Evolutionary conservation across 768 basidiomycete species (phyloP).

Genomic region (Termitomyces sp.): DNA sequence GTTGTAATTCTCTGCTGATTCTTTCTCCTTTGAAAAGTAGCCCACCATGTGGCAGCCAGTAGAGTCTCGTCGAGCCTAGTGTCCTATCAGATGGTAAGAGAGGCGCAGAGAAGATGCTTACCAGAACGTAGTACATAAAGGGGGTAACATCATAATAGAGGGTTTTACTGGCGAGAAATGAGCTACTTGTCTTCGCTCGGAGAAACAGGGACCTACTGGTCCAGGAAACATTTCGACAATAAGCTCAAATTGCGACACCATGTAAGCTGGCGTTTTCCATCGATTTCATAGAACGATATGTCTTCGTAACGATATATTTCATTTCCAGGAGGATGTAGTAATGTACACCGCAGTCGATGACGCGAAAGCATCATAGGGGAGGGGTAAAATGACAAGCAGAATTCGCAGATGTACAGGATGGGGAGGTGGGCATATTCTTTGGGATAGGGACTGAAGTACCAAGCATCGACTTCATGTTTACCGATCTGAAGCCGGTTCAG

Average conservation of each 20-base stretch:
- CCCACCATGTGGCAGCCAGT: constrained; percentile 92
- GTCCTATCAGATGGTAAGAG: constrained; percentile 6
- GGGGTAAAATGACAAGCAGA: constrained; percentile 91
- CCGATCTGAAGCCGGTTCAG: constrained; percentile 96
- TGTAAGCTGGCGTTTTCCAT: constrained; percentile 91
- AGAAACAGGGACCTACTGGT: constrained; percentile 64
- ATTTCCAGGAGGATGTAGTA: constrained; percentile 95
- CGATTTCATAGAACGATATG: constrained; percentile 97
- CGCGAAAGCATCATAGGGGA: constrained; percentile 87
- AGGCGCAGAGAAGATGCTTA: constrained; percentile 23
- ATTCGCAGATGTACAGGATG: constrained; percentile 96
- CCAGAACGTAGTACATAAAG: constrained; percentile 99
- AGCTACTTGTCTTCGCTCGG: constrained; percentile 15
- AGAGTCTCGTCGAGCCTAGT: constrained; percentile 77
- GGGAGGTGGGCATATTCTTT: constrained; percentile 97
- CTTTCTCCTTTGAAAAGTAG: constrained; percentile 99
- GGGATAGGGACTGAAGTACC: constrained; percentile 99
- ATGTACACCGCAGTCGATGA: constrained; percentile 86
- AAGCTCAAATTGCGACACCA: constrained; percentile 98
- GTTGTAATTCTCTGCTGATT: constrained; percentile 96
- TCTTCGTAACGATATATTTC: constrained; percentile 98
- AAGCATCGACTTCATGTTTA: constrained; percentile 95
- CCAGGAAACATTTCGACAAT: constrained; percentile 96
- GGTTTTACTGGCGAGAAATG: constrained; percentile 65
- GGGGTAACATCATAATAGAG: constrained; percentile 99